These are phyloP conservation scores for Pseudogymnoascus sp. DNA, from an alignment of 2,329 filamentous ascomycete species.

Conservation along the genomic window DNA sequence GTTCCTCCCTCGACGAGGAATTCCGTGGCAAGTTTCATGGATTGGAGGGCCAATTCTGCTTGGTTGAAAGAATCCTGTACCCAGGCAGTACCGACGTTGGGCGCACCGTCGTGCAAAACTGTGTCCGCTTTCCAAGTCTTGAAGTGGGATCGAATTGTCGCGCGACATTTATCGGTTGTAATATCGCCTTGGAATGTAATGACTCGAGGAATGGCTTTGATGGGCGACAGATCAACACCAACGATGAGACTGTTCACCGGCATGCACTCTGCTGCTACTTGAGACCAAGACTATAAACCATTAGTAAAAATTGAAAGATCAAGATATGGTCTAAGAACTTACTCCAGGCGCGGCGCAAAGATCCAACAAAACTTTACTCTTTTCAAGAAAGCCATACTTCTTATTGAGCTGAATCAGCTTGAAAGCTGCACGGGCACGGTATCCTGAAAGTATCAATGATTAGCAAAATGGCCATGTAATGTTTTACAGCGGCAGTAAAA, in stretches of 20 bases:
- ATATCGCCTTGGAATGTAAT: constrained; percentile 98
- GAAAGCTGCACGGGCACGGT: constrained; percentile 90
- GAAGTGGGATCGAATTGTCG: constrained; percentile 79
- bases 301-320: constrained; percentile 16
- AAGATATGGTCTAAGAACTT: constrained; percentile 32
- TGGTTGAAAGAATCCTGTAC: constrained; percentile 97
- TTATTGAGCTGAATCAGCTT: constrained; percentile 98
- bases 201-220: constrained; percentile 88
- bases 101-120: constrained; percentile 92
- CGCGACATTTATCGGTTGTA: constrained; percentile 90
- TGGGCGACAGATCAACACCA: constrained; percentile 88
- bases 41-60: constrained; percentile 83
- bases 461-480: neutral
- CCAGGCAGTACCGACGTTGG: constrained; percentile 97
- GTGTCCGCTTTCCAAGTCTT: constrained; percentile 96
- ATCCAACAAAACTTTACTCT: constrained; percentile 93
- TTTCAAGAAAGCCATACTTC: constrained; percentile 96
- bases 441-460: constrained; percentile 44
- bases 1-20: constrained; percentile 83
- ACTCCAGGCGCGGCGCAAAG: constrained; percentile 93
- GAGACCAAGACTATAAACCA: constrained; percentile 72
- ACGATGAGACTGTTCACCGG: constrained; percentile 82
- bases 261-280: constrained; percentile 94
- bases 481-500: neutral
- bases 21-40: constrained; percentile 88